phyloP scores from a whole-genome alignment of 1,284 basidiomycete genomes.

The Wolfiporia cocos region DNA sequence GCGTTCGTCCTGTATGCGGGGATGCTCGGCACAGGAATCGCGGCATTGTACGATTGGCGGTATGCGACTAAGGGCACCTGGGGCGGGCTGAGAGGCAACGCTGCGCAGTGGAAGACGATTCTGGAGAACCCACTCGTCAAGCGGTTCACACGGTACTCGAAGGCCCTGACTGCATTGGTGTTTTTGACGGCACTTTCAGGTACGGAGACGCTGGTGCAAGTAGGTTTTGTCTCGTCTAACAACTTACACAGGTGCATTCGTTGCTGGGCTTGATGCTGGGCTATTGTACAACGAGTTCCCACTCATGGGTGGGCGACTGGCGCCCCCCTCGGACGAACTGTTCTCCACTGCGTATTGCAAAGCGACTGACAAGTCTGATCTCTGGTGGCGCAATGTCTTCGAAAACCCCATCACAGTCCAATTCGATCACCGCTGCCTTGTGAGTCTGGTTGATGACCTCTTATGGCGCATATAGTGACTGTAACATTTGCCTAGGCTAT shows the following conservation, averaged over 20 bases:
- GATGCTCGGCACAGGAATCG: conserved; percentile 84
- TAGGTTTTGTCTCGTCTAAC: background rate
- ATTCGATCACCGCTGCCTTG: conserved; percentile 91
- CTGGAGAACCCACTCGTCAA: conserved; percentile 52
- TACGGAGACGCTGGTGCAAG: conserved; percentile 24
- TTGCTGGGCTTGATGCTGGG: conserved; percentile 96
- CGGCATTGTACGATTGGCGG: conserved; percentile 78
- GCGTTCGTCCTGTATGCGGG: conserved; percentile 90
- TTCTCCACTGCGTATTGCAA: conserved; percentile 75
- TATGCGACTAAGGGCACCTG: conserved; percentile 45
- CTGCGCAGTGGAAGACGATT: conserved; percentile 41
- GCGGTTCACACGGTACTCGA: conserved; percentile 56
- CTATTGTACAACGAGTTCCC: conserved; percentile 98
- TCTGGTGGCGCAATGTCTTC: conserved; percentile 90
- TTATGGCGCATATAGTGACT: background rate
- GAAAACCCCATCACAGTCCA: conserved; percentile 99
- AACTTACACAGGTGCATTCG: conserved; percentile 78
- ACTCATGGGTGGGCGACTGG: conserved; percentile 86
- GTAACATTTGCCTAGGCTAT: conserved; percentile 52
- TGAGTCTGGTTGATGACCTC: conserved; percentile 33
- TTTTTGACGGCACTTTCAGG: conserved; percentile 90
- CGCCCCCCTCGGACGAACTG: conserved; percentile 82
- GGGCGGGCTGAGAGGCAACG: conserved; percentile 34
- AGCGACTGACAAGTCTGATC: conserved; percentile 60
- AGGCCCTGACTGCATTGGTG: conserved; percentile 68